Conservation (phyloP, 2,329 filamentous ascomycete genomes). For the Thelonectria blattea region DNA sequence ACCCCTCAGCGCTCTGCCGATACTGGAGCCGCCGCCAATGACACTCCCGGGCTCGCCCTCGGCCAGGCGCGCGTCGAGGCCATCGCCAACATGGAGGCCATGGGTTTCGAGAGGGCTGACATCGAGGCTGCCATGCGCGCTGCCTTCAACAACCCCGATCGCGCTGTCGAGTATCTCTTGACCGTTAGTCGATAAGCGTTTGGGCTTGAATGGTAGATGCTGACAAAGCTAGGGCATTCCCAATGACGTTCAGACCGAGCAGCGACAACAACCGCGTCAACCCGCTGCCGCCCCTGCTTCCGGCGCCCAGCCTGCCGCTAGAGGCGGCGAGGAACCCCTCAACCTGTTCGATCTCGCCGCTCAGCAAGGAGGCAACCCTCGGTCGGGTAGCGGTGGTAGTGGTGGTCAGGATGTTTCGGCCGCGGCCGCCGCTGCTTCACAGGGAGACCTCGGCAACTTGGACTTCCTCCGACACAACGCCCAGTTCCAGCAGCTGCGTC, state of each 20-base stretch:
- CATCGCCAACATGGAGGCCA: constrained; percentile 92
- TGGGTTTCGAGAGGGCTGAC: constrained; percentile 89
- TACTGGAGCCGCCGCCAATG: constrained; percentile 48
- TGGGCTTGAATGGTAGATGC: constrained; percentile 3
- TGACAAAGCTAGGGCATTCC: constrained; percentile 76
- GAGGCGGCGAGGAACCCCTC: constrained; percentile 69
- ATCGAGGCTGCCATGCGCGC: constrained; percentile 96
- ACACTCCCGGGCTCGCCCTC: constrained; percentile 82
- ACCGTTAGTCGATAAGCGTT: constrained; percentile 64
- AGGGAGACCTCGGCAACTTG: constrained; percentile 73
- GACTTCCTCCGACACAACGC: constrained; percentile 95
- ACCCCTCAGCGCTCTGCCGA: constrained; percentile 56
- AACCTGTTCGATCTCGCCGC: constrained; percentile 95
- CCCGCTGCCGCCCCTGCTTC: constrained; percentile 49
- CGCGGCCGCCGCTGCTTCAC: constrained; percentile 53
- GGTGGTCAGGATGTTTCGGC: constrained; percentile 46
- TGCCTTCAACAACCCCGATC: constrained; percentile 95
- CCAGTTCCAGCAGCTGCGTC: constrained; percentile 96
- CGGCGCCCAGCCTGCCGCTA: constrained; percentile 45
- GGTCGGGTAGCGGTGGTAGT: constrained; percentile 49
- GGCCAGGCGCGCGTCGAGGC: constrained; percentile 82
- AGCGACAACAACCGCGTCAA: constrained; percentile 56
- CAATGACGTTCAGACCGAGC: constrained; percentile 77
- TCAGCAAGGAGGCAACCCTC: constrained; percentile 64
- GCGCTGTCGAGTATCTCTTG: constrained; percentile 94